Evolutionary conservation across 257 asterid species (phyloP).

Genomic region (Capsicum rhomboideum): DNA sequence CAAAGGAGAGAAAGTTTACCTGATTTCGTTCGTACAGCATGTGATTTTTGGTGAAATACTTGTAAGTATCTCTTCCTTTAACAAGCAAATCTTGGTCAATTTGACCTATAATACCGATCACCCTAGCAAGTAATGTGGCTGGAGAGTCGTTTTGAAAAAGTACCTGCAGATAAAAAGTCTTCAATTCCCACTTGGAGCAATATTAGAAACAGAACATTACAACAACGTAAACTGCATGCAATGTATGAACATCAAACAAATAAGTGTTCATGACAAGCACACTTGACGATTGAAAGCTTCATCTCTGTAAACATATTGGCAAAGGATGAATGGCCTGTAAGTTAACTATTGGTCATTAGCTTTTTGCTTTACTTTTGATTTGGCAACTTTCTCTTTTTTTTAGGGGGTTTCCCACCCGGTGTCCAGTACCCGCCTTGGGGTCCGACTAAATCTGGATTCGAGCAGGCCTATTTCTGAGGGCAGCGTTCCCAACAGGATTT

Average conservation of each 20-base stretch:
- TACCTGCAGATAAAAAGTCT: constrained; percentile 42
- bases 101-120: constrained; percentile 73
- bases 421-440: background rate
- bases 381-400: background rate
- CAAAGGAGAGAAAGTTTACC: constrained; percentile 32
- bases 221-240: background rate
- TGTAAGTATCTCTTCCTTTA: constrained; percentile 79
- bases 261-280: background rate
- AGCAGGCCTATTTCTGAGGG: background rate
- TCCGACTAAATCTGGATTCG: background rate
- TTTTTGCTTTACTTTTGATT: background rate
- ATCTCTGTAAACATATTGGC: background rate
- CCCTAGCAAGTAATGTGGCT: constrained; percentile 97
- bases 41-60: constrained; percentile 87
- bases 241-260: background rate
- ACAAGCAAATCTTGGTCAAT: constrained; percentile 84
- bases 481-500: background rate
- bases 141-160: constrained; percentile 98
- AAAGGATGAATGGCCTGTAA: background rate
- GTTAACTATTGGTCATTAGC: background rate
- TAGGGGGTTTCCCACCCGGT: background rate
- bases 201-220: background rate
- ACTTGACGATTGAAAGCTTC: background rate
- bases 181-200: background rate
- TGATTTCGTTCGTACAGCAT: constrained; percentile 94